Evolutionary conservation across 176 grass and related monocot species (phyloP).

Genomic region (Chrysopogon serrulatus): DNA sequence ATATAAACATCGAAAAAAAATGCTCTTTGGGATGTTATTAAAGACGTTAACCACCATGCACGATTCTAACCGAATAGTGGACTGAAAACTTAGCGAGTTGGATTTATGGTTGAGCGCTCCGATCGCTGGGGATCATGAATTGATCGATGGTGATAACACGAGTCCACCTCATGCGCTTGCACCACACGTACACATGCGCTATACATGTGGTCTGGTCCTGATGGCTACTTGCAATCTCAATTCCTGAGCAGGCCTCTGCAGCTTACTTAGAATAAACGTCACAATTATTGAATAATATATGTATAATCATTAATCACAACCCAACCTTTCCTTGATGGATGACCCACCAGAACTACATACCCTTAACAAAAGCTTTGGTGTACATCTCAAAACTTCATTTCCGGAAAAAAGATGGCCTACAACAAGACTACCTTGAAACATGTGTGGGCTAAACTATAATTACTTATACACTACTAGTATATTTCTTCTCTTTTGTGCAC

Average conservation of each 20-base stretch:
- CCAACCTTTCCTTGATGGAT: neutral
- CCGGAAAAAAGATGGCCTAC: neutral
- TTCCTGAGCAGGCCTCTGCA: neutral
- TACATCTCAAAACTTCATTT: neutral
- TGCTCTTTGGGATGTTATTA: neutral
- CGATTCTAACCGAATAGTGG: neutral
- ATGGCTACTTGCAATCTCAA: slow-evolving; percentile 37
- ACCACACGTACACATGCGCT: neutral
- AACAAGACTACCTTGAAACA: neutral
- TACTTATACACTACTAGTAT: neutral
- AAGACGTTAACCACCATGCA: neutral
- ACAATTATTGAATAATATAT: slow-evolving; percentile 31
- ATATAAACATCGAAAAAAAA: neutral
- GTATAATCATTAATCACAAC: slow-evolving; percentile 3
- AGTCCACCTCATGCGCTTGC: slow-evolving; percentile 6
- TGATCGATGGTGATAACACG: slow-evolving; percentile 13
- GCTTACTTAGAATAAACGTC: slow-evolving; percentile 49
- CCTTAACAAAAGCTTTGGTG: neutral
- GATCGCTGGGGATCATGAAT: neutral
- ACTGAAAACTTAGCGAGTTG: slow-evolving; percentile 1
- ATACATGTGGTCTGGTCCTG: neutral
- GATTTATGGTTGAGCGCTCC: slow-evolving; percentile 12
- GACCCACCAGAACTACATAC: slow-evolving; percentile 20
- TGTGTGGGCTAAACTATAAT: neutral
- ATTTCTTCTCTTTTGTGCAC: neutral